Evolutionary conservation across 2,329 filamentous ascomycete genomes (phyloP).

Genomic region (Epichloe sp.): DNA sequence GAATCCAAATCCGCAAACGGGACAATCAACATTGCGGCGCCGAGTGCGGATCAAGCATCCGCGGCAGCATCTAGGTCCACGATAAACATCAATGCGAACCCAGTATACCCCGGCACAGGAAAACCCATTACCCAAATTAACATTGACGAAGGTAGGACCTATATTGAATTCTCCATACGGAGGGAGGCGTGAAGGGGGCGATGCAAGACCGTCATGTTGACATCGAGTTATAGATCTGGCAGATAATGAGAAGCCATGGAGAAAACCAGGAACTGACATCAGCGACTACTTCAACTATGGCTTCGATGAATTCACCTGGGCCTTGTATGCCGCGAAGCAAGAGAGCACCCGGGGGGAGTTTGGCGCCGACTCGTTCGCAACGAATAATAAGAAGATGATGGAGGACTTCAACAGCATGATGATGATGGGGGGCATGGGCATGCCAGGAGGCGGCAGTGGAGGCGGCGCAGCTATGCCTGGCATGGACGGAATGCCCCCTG

Average conservation of each 20-base stretch:
- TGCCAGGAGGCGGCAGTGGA: conserved; percentile 25
- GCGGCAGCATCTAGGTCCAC: conserved; percentile 65
- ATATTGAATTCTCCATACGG: background rate
- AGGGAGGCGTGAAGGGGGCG: background rate
- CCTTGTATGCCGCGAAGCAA: conserved; percentile 83
- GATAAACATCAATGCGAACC: conserved; percentile 73
- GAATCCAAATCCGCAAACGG: conserved; percentile 18
- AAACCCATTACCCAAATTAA: conserved; percentile 68
- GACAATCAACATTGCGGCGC: conserved; percentile 18
- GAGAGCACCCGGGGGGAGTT: conserved; percentile 67
- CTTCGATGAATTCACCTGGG: conserved; percentile 98
- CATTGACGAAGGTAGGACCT: conserved; percentile 48
- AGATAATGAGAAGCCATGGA: conserved; percentile 87
- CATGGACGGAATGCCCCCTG: conserved; percentile 51
- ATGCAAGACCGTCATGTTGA: background rate
- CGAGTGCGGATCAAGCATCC: conserved; percentile 41
- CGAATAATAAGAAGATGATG: conserved; percentile 66
- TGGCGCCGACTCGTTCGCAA: conserved; percentile 48
- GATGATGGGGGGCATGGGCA: conserved; percentile 44
- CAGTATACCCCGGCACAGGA: conserved; percentile 64
- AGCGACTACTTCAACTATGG: conserved; percentile 99
- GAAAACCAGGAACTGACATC: conserved; percentile 83
- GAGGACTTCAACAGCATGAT: conserved; percentile 56
- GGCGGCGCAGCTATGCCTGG: conserved; percentile 32
- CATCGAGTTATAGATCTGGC: conserved; percentile 40